Evolutionary conservation across 192 early-diverging fungal genomes (phyloP).

Genomic region (Linnemannia elongata): DNA sequence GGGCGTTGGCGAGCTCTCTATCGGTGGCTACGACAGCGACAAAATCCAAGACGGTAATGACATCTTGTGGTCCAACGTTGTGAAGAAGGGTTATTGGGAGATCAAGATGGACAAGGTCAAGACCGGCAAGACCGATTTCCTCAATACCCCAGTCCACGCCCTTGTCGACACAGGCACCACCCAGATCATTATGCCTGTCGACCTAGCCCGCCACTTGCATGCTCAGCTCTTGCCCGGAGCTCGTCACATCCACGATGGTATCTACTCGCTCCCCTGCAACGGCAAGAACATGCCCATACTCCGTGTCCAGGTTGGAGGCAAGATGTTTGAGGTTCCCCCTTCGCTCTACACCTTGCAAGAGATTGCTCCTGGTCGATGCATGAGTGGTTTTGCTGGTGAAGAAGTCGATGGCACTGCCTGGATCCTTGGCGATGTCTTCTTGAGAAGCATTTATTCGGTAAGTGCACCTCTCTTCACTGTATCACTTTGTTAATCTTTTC

Average conservation of each 20-base stretch:
- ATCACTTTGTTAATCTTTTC: not conserved
- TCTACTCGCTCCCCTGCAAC: conserved; percentile 49
- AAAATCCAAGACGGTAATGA: conserved; percentile 72
- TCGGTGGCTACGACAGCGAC: conserved; percentile 86
- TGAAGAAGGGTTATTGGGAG: conserved; percentile 98
- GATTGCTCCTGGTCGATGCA: conserved; percentile 51
- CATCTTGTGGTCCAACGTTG: conserved; percentile 85
- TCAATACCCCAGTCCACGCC: conserved; percentile 37
- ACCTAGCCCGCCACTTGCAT: conserved; percentile 36
- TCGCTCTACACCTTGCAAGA: conserved; percentile 40
- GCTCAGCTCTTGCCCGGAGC: conserved; percentile 41
- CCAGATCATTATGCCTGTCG: conserved; percentile 49
- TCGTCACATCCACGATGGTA: conserved; percentile 43
- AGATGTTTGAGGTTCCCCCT: conserved; percentile 41
- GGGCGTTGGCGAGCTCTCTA: conserved; percentile 82
- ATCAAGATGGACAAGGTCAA: conserved; percentile 84
- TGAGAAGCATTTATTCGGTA: conserved; percentile 50
- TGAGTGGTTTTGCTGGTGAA: conserved; percentile 53
- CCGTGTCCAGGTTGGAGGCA: conserved; percentile 26
- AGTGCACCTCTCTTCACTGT: not conserved
- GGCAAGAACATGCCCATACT: conserved; percentile 31
- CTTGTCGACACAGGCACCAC: conserved; percentile 53
- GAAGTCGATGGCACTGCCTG: conserved; percentile 51
- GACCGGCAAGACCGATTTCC: conserved; percentile 10
- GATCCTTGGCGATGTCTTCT: conserved; percentile 55